These are phyloP conservation scores for Fonsecaea monophora DNA, from an alignment of 2,329 filamentous ascomycete species.

Conservation along the genomic window DNA sequence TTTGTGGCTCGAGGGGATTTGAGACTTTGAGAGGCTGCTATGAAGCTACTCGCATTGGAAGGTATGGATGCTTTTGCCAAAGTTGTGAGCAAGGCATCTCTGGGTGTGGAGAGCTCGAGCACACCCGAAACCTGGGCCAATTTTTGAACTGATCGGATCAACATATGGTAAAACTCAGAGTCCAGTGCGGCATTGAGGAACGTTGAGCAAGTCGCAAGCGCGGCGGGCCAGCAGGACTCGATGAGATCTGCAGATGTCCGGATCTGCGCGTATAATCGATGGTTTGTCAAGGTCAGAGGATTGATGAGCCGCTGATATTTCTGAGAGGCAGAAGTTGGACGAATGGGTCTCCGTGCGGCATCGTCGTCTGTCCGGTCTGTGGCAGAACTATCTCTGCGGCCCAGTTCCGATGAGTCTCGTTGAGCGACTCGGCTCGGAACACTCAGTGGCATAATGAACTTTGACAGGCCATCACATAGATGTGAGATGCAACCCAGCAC, in stretches of 20 bases:
- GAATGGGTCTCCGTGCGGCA: conserved; percentile 14
- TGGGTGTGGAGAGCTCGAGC: conserved; percentile 79
- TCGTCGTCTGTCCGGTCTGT: conserved; percentile 39
- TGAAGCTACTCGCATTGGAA: conserved; percentile 62
- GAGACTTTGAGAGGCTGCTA: conserved; percentile 28
- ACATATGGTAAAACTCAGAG: conserved; percentile 87
- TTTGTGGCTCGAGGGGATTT: conserved; percentile 12
- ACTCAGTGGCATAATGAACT: conserved; percentile 89
- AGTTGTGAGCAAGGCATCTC: conserved; percentile 94
- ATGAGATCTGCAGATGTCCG: conserved; percentile 81
- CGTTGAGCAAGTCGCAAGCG: conserved; percentile 92
- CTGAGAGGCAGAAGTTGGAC: conserved; percentile 28
- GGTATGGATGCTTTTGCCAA: conserved; percentile 92
- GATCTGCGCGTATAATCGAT: conserved; percentile 74
- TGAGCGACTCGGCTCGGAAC: conserved; percentile 68
- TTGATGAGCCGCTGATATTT: conserved; percentile 83
- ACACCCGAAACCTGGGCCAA: conserved; percentile 94
- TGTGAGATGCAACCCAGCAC: conserved; percentile 87
- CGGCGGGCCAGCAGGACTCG: conserved; percentile 92
- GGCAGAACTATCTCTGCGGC: conserved; percentile 31
- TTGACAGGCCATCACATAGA: conserved; percentile 89
- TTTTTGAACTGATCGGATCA: conserved; percentile 92
- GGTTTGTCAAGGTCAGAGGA: conserved; percentile 75
- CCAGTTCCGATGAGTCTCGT: conserved; percentile 30
- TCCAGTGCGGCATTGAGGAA: conserved; percentile 92